Percentiles rank a stretch among this genome's conserved stretches.
These are phyloP conservation scores for Aspergillus ustus DNA, from an alignment of 2,329 filamentous ascomycete genomes.

Conservation along the genomic window DNA sequence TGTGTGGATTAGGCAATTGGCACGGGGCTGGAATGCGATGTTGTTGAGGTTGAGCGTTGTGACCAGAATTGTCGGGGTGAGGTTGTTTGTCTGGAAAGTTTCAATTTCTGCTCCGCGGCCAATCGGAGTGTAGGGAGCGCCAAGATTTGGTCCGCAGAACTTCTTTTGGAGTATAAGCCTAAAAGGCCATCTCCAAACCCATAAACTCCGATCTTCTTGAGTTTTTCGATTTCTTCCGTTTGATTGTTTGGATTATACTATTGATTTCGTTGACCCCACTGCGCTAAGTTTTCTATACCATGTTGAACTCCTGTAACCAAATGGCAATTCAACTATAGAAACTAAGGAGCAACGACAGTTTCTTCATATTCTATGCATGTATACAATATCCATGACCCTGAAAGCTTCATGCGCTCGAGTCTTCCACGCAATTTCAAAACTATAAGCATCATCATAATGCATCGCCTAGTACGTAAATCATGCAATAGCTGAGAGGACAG, in stretches of 20 bases:
- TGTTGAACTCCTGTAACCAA: not conserved
- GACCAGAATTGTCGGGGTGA: constrained; percentile 8
- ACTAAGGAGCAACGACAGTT: not conserved
- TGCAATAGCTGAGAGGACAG: no score
- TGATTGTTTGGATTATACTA: not conserved
- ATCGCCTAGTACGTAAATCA: not conserved
- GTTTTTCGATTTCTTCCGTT: not conserved
- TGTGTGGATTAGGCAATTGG: not conserved
- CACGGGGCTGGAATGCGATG: not conserved
- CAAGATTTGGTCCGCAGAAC: constrained; percentile 18
- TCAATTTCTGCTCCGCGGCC: constrained; percentile 36
- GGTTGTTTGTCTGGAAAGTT: constrained; percentile 28
- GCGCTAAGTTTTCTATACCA: not conserved
- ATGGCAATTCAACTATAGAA: not conserved
- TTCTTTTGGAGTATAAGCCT: constrained; percentile 15
- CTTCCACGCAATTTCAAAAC: not conserved
- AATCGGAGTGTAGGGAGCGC: constrained; percentile 37
- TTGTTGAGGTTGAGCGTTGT: not conserved
- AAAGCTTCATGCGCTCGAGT: not conserved
- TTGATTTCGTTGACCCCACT: not conserved
- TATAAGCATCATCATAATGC: not conserved
- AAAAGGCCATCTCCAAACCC: not conserved
- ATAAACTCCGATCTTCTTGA: no score
- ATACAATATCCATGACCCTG: not conserved
- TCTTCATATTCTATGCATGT: not conserved